phyloP scores from a whole-genome alignment of 2,329 filamentous ascomycete species.

The Colletotrichum gigasporum region DNA sequence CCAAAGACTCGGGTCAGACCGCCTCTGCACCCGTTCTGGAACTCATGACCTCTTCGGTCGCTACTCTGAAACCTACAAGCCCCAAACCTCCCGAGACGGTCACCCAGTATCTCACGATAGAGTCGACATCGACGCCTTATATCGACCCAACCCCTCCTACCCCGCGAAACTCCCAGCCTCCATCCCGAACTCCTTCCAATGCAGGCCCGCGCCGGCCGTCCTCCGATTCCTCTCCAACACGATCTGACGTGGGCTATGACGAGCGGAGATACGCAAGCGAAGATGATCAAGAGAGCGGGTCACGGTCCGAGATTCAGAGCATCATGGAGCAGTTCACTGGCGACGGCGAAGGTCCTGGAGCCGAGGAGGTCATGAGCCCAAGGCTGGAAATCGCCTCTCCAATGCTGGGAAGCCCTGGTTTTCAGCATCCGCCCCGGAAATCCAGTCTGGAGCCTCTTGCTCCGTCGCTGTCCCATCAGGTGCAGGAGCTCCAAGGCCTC shows the following conservation, averaged over 20 bases:
- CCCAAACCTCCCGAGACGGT: conserved; percentile 46
- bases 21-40: conserved; percentile 33
- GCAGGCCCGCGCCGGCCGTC: conserved; percentile 58
- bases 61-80: conserved; percentile 58
- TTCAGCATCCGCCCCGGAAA: conserved; percentile 81
- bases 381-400: conserved; percentile 85
- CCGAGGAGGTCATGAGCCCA: conserved; percentile 92
- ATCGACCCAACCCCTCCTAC: conserved; percentile 68
- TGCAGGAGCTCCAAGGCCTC: conserved; percentile 57
- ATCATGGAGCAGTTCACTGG: conserved; percentile 98
- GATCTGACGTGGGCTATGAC: conserved; percentile 65
- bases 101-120: conserved; percentile 57
- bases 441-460: conserved; percentile 84
- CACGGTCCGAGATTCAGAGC: conserved; percentile 88
- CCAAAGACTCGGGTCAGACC: conserved; percentile 3
- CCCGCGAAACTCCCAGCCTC: conserved; percentile 62
- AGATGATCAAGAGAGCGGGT: conserved; percentile 73
- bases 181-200: conserved; percentile 68
- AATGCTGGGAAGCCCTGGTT: conserved; percentile 67
- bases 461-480: conserved; percentile 57
- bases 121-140: conserved; percentile 54
- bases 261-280: conserved; percentile 67
- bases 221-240: conserved; percentile 60
- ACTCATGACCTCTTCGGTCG: conserved; percentile 55
- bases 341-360: conserved; percentile 74